Base-by-base conservation (phyloP, 2,329 filamentous ascomycete genomes). In the Fusarium miscanthi region DNA sequence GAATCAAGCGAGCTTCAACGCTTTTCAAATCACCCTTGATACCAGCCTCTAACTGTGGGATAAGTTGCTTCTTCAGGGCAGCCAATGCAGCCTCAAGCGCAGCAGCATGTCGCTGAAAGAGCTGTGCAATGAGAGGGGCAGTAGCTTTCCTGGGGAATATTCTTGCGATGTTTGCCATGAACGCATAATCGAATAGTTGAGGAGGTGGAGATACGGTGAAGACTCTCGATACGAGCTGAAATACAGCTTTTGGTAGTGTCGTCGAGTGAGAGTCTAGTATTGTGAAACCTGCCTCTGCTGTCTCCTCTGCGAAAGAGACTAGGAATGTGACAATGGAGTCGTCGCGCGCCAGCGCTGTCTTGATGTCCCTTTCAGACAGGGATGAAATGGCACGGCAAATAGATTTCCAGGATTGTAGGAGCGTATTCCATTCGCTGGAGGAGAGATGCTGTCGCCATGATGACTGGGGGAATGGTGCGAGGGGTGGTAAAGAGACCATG, bases 391-490 rank as follows among this genome's bases (percentile, higher is more conserved):
- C 87, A 59, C 91, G 86, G 11, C 89, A 84, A 11, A 97, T 86
- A 16, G 89, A 84, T 23, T 90, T 83, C 94, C 94, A 98, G 40
- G 93, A 91, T 70, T 92, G 88, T 51, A 97, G 84, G 79, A 92
- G 94, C 37, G 88, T 86, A 72, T 92, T 87, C 94, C 94, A 97
- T 82, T 97, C 93, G 56, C 87, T 83, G 7, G 90, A 83, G 42
- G 87, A 85, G 66, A 97, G 87, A 74, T 88, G 87, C 73, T 88
- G 87, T 77, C 90, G 90, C 84, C 94, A 90, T 61, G 85, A 84
- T 38, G 88, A 84, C 69, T 91, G 87, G 23, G 95, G 95, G 76
- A 96, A 94, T 25, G 92, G 89, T 63, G 92, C 94, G 81, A 98
- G 87, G 38, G 91, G 87, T 45, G 94, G 94, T 53, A 95, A 83